Percentiles rank a stretch among this genome's conserved stretches.
Conservation (phyloP, 2,329 filamentous ascomycete species). For the Alternaria gansuensis region DNA sequence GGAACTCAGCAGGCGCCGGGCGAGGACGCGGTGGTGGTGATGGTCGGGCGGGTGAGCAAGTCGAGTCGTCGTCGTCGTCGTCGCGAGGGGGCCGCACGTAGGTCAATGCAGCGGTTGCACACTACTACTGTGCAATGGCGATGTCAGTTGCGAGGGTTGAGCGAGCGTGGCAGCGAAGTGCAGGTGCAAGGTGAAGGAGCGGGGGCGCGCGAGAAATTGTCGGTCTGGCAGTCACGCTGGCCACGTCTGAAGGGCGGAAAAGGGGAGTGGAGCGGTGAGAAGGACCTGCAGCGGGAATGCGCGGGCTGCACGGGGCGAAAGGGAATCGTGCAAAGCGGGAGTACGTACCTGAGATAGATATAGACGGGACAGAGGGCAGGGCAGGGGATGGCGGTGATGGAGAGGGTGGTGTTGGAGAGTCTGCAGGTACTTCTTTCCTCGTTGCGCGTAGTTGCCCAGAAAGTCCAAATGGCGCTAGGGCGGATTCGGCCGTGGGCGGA, state of each 20-base stretch:
- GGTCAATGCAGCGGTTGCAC: slow-evolving; percentile 53
- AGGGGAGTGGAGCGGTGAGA: slow-evolving; percentile 48
- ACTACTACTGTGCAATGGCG: slow-evolving; percentile 33
- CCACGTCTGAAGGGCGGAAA: slow-evolving; percentile 43
- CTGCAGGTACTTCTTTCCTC: slow-evolving; percentile 51
- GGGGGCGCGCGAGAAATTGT: slow-evolving; percentile 34
- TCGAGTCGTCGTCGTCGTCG: slow-evolving; percentile 30
- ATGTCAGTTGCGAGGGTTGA: slow-evolving; percentile 43
- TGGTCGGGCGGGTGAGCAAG: slow-evolving; percentile 21
- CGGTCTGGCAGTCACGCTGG: slow-evolving; percentile 41
- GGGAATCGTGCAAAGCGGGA: slow-evolving; percentile 22
- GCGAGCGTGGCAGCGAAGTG: slow-evolving; percentile 22
- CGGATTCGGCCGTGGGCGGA: slow-evolving; percentile 34
- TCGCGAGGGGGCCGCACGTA: slow-evolving; percentile 50
- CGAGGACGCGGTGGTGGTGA: slow-evolving; percentile 36
- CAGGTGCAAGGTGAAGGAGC: slow-evolving; percentile 25
- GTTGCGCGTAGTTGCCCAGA: slow-evolving; percentile 46
- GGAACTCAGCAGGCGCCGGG: slow-evolving; percentile 28
- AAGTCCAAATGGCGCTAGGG: slow-evolving; percentile 39
- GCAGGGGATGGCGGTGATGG: slow-evolving; percentile 42
- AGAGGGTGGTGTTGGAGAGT: slow-evolving; percentile 45
- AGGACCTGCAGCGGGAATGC: slow-evolving; percentile 33
- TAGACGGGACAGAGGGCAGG: slow-evolving; percentile 33
- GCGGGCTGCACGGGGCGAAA: slow-evolving; percentile 32
- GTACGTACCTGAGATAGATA: slow-evolving; percentile 48